Evolutionary conservation across 805 yeast species (phyloP), one percentile per base, ranked within the genome.

Genomic region (Cephaloascus fragrans): DNA sequence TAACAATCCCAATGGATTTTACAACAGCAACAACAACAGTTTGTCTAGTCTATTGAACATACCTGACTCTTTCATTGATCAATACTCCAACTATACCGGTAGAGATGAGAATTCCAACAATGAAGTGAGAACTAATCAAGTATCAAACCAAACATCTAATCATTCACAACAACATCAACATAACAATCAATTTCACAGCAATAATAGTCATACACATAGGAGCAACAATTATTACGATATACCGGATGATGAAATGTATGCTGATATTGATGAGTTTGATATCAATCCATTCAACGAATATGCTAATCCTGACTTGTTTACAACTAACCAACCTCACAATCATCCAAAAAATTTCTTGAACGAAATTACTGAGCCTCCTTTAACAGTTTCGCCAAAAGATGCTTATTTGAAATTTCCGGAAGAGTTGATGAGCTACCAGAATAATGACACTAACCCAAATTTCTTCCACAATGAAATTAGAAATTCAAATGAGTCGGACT

Each of bases 241-340:
- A 37, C 4, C 39, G 18, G 16, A 4, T 20, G 23, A 26, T 34
- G 26, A 28, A 6, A 16, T 18, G 20, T 23, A 14, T 14, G 29
- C 26, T 39, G 38, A 16, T 3, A 26, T 32, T n/a, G 18, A 28
- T 18, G 20, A 15, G 8, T 39, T 26, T 32, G 39, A 35, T 19
- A 35, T 49, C 8, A 49, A 56, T 32, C 71, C 71, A 9, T 66
- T 67, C 46, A 55, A 57, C 28, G 61, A 59, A 34, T 67, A 65
- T 41, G 70, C 62, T 32, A 57, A 64, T 45, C 70, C 69, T 3
- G 63, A 65, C 38, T 47, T 59, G 17, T 49, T 51, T 39, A 40
- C 45, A 16, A 41, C 37, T 29, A 36, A 34, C 18, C 36, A 33
- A 23, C 28, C 32, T 17, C 38, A 41, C 16, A 15, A 32, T 14